Evolutionary conservation across 768 basidiomycete species (phyloP), one percentile per base, ranked within the genome.

Genomic region (Tephrocybe sp.): DNA sequence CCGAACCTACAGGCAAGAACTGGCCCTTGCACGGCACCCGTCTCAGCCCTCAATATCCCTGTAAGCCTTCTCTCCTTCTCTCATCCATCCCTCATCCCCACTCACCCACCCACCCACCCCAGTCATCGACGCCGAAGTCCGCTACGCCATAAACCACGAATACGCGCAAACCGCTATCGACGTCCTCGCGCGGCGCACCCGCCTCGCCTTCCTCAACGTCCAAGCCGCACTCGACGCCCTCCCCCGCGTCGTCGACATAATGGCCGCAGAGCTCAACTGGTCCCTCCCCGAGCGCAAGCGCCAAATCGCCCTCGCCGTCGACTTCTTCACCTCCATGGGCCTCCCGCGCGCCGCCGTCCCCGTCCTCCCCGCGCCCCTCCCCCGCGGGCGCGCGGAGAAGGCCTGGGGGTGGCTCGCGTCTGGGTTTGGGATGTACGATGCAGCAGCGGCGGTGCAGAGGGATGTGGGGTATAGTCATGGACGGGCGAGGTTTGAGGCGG

Each of bases 111-210:
- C 26, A 31, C 16, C 2, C 9, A 19, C 25, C 13, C 19, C 57
- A 87, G 85, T 85, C 77, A 86, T 98, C 65, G 92, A 97, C 66
- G 93, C 92, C 1, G 96, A 99, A 71, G 85, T 95, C 6, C 83
- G 83, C 40, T 97, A 96, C 63, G 93, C 94, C 0, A 78, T 87
- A 18, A 83, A 83, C 12, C 76, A 92, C 65, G 96, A 99, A 71
- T 98, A 96, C 68, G 96, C 95, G 0, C 80, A 83, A 51, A 94
- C 87, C n/a, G 90, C 94, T 9, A 75, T 87, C 50, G 96, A 99
- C 68, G 89, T 98, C 57, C 83, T 98, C 62, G 91, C 92, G 1
- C 87, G 96, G 1, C 86, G 95, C 51, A 89, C 89, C 9, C 87
- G 96, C 15, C 78, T 99, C 24, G 86, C 90, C 7, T 98, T 98